Conservation (phyloP, 257 asterid genomes). For the Nicotiana undulata region DNA sequence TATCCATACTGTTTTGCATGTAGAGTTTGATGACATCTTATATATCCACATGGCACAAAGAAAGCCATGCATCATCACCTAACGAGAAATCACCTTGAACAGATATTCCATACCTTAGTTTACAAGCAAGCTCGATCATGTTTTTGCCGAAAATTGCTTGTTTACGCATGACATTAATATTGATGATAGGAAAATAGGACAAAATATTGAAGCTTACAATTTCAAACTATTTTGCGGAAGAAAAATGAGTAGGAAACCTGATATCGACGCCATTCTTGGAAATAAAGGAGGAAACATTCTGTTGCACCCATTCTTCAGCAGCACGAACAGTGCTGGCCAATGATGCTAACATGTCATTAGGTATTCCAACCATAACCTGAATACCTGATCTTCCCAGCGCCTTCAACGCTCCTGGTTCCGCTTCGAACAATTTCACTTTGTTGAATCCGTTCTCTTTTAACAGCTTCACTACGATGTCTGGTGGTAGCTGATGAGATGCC, state of each 20-base stretch:
- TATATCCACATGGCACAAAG: background rate
- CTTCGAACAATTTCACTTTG: slow-evolving; percentile 87
- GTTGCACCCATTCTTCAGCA: slow-evolving; percentile 79
- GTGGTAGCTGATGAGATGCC: slow-evolving; percentile 56
- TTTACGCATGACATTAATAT: background rate
- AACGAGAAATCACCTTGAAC: background rate
- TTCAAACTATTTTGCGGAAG: background rate
- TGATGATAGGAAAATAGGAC: too few species aligned
- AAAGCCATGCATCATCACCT: background rate
- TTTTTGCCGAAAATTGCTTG: background rate
- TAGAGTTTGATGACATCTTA: background rate
- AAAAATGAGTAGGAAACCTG: slow-evolving; percentile 29
- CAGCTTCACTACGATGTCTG: slow-evolving; percentile 56
- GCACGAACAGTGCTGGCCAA: slow-evolving; percentile 48
- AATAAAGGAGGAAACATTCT: slow-evolving; percentile 56
- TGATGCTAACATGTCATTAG: slow-evolving; percentile 70
- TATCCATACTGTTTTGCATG: background rate
- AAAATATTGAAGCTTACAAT: background rate
- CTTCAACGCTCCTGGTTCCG: slow-evolving; percentile 48
- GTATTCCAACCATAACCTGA: slow-evolving; percentile 90
- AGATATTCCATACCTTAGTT: background rate
- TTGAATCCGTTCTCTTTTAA: slow-evolving; percentile 74
- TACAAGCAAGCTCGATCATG: background rate
- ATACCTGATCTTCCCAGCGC: slow-evolving; percentile 77
- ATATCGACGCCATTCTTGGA: slow-evolving; percentile 68